Evolutionary conservation across 2,329 filamentous ascomycete genomes (phyloP).

Genomic region (Colletotrichum sp.): DNA sequence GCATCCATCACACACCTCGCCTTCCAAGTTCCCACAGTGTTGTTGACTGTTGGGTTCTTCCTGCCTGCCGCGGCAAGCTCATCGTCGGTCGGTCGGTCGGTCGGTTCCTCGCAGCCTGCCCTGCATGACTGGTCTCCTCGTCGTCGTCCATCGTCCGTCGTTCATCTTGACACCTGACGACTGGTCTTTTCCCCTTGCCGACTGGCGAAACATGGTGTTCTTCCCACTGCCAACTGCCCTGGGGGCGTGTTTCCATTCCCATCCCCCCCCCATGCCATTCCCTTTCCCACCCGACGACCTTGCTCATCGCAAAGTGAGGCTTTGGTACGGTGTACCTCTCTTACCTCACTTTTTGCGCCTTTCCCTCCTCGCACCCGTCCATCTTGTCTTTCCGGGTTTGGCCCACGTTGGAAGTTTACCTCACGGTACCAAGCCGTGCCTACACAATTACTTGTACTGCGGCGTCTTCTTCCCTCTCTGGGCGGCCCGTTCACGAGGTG

Average conservation of each 20-base stretch:
- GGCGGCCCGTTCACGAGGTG: slow-evolving; percentile 7
- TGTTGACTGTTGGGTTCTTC: not conserved
- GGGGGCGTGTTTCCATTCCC: slow-evolving; percentile 10
- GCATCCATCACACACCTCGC: slow-evolving; percentile 3
- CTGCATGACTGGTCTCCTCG: slow-evolving; percentile 4
- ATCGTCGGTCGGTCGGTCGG: not conserved
- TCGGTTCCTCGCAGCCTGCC: not conserved
- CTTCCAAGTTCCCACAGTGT: not conserved
- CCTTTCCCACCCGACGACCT: not conserved
- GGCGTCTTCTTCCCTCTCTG: not conserved
- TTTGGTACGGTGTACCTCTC: not conserved
- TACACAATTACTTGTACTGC: not conserved
- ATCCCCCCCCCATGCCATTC: not conserved
- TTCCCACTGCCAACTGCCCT: not conserved
- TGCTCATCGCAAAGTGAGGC: not conserved
- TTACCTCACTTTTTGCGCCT: not conserved
- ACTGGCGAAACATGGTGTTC: slow-evolving; percentile 8
- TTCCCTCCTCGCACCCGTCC: slow-evolving; percentile 6
- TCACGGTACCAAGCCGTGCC: not conserved
- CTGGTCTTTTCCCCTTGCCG: slow-evolving; percentile 7
- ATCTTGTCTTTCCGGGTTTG: slow-evolving; percentile 15
- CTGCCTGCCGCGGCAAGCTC: slow-evolving; percentile 9
- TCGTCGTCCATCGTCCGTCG: not conserved
- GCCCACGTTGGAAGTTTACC: slow-evolving; percentile 15
- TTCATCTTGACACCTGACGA: slow-evolving; percentile 7